Conservation (phyloP, 768 basidiomycete genomes). For the Boletus sensibilis region DNA sequence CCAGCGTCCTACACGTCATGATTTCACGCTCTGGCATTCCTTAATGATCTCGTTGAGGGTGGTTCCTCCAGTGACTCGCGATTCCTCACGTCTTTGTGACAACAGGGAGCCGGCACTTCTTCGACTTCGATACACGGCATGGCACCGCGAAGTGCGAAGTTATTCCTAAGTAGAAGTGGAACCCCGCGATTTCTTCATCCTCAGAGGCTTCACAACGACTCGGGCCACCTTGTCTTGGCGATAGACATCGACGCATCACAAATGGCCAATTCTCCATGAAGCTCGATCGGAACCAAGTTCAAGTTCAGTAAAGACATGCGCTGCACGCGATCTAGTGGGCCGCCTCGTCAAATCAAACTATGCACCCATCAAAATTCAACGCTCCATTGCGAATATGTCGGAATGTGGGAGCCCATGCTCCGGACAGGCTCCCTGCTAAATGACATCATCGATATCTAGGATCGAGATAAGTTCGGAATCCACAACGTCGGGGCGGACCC, state of each 20-base stretch:
- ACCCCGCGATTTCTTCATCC: too few relatives aligned
- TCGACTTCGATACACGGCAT: background rate
- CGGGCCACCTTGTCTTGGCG: too few relatives aligned
- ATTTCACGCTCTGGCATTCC: background rate
- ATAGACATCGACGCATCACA: too few relatives aligned
- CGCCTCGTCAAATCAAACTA: background rate
- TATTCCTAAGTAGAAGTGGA: too few relatives aligned
- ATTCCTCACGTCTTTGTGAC: background rate
- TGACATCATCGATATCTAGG: background rate
- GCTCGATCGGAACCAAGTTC: too few relatives aligned
- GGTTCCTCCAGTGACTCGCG: background rate
- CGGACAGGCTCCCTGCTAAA: background rate
- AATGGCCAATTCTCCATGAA: too few relatives aligned
- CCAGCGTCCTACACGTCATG: background rate
- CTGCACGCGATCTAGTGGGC: background rate
- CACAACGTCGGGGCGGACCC: background rate
- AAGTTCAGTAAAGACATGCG: too few relatives aligned
- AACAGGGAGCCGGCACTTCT: background rate
- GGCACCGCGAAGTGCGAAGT: too few relatives aligned
- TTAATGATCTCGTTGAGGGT: background rate
- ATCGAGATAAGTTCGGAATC: background rate
- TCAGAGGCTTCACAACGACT: too few relatives aligned
- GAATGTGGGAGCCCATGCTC: background rate
- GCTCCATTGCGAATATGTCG: background rate
- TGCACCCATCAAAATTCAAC: background rate